phyloP scores from a whole-genome alignment of 441 rosid genomes.

The Jatropha podagrica region DNA sequence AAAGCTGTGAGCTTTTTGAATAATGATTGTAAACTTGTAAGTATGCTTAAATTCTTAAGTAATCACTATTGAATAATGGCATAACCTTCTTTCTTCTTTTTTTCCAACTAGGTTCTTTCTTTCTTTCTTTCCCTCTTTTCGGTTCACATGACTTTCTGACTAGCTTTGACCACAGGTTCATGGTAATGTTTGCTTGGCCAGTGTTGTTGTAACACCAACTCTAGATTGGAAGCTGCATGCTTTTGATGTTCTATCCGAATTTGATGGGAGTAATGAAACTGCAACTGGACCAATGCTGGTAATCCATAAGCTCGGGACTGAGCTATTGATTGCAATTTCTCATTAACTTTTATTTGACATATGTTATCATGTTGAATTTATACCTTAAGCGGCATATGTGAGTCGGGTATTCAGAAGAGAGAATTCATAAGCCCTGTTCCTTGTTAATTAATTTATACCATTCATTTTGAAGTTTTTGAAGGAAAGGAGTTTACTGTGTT shows the following conservation, averaged over 20 bases:
- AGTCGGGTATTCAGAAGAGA: not conserved
- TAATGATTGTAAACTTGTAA: constrained; percentile 96
- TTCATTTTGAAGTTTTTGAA: not conserved
- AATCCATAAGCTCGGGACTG: constrained; percentile 34
- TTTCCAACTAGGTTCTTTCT: not conserved
- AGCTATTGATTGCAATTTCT: constrained; percentile 16
- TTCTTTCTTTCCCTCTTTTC: not conserved
- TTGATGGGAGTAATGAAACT: constrained; percentile 80
- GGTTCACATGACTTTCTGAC: constrained; percentile 14
- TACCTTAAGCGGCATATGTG: constrained; percentile 2
- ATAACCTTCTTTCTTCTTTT: not conserved
- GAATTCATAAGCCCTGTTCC: not conserved
- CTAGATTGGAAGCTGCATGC: constrained; percentile 99
- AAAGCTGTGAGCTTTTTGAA: constrained; percentile 99
- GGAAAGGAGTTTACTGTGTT: too few species aligned
- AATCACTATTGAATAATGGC: not conserved
- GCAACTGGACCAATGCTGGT: constrained; percentile 99
- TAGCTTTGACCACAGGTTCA: constrained; percentile 66
- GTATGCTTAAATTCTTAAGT: constrained; percentile 25
- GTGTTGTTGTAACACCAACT: constrained; percentile 94
- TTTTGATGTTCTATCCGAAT: constrained; percentile 92
- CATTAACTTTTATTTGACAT: not conserved
- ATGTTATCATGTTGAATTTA: constrained; percentile 8
- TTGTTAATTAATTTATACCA: not conserved
- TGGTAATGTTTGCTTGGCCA: constrained; percentile 93